Evolutionary conservation across 768 basidiomycete species (phyloP).

Genomic region (Pleurotus cornucopiae): DNA sequence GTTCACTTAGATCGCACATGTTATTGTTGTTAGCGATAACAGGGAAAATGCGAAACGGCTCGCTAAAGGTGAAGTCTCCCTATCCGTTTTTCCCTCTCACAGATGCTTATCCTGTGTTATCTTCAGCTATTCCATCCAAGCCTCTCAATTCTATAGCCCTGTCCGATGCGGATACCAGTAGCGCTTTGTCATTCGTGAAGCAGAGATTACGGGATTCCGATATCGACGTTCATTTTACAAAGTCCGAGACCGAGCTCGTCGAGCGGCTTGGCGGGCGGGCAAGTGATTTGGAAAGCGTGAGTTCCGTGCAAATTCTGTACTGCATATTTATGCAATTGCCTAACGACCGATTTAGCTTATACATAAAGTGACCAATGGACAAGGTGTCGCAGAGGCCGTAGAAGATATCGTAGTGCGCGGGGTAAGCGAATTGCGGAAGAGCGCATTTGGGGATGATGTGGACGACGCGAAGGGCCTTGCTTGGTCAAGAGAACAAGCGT

Average conservation of each 20-base stretch:
- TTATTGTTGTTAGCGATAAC: conserved; percentile 87
- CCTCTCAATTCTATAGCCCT: conserved; percentile 76
- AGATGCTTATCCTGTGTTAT: background rate
- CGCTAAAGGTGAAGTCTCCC: conserved; percentile 54
- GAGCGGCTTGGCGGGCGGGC: conserved; percentile 85
- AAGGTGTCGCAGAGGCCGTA: conserved; percentile 72
- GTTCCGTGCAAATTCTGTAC: conserved; percentile 19
- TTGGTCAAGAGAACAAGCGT: conserved; percentile 88
- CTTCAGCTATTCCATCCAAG: conserved; percentile 74
- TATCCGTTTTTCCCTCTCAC: conserved; percentile 56
- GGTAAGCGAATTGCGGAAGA: conserved; percentile 82
- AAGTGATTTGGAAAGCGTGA: conserved; percentile 80
- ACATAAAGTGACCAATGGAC: conserved; percentile 78
- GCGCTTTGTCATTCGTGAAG: conserved; percentile 76
- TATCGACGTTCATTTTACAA: conserved; percentile 47
- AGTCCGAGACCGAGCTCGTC: conserved; percentile 53
- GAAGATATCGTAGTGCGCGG: conserved; percentile 84
- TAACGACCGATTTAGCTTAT: conserved; percentile 49
- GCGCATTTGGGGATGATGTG: conserved; percentile 86
- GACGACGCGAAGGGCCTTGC: conserved; percentile 81
- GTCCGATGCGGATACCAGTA: conserved; percentile 80
- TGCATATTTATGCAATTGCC: background rate
- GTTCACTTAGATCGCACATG: conserved; percentile 74
- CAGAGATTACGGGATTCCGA: conserved; percentile 67
- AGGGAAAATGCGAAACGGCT: conserved; percentile 83